Conservation (phyloP, 768 basidiomycete genomes). For the Nidularia sp. region DNA sequence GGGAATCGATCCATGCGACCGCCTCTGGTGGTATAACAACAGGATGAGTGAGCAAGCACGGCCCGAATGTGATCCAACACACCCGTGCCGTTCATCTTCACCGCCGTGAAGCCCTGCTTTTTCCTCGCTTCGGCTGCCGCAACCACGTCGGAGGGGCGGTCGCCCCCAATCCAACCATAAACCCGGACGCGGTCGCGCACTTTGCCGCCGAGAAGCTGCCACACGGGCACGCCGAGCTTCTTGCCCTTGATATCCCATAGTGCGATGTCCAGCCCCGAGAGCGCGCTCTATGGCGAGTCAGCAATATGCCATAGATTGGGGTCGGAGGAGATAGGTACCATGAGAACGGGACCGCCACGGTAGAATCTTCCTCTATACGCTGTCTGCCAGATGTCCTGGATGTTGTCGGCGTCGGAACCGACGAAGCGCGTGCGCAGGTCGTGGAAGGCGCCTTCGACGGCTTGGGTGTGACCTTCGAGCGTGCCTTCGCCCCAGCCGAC, state of each 20-base stretch:
- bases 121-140: slow-evolving; percentile 50
- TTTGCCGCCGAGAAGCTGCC: slow-evolving; percentile 67
- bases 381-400: slow-evolving; percentile 71
- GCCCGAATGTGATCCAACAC: slow-evolving; percentile 3
- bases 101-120: slow-evolving; percentile 61
- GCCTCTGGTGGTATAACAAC: slow-evolving; percentile 13
- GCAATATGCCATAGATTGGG: neutral
- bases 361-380: slow-evolving; percentile 70
- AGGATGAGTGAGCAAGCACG: neutral
- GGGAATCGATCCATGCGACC: slow-evolving; percentile 61
- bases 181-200: slow-evolving; percentile 57
- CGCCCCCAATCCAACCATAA: slow-evolving; percentile 60
- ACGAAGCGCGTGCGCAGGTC: slow-evolving; percentile 60
- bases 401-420: slow-evolving; percentile 58
- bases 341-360: slow-evolving; percentile 66
- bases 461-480: slow-evolving; percentile 71
- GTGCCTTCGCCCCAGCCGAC: slow-evolving; percentile 78
- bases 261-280: slow-evolving; percentile 65
- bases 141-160: slow-evolving; percentile 48
- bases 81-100: slow-evolving; percentile 73
- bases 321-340: slow-evolving; percentile 32
- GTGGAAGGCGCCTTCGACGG: slow-evolving; percentile 61
- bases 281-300: slow-evolving; percentile 31
- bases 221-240: slow-evolving; percentile 60
- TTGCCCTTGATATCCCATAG: slow-evolving; percentile 82